Percentiles rank a stretch among this genome's conserved stretches.
phyloP scores from a whole-genome alignment of 176 grass and related monocot species.

The Cocos nucifera region DNA sequence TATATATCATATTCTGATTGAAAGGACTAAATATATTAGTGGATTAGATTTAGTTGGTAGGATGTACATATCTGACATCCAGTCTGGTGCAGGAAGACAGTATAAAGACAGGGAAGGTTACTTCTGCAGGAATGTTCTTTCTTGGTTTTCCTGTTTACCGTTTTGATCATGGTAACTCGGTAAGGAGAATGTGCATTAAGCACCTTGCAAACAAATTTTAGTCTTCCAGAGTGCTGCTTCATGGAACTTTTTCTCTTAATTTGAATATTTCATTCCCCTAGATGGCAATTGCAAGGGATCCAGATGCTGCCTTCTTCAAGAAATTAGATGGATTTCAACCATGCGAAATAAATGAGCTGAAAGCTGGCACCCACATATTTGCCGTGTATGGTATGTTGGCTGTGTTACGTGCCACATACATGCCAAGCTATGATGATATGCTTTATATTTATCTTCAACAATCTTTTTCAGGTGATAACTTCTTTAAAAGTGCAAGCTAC shows the following conservation, averaged over 20 bases:
- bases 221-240: conserved; percentile 10
- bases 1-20: too few species aligned
- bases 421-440: background rate
- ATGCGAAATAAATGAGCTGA: conserved; percentile 97
- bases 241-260: conserved; percentile 1
- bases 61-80: conserved; percentile 16
- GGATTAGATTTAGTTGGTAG: conserved; percentile 9
- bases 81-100: conserved; percentile 68
- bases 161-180: conserved; percentile 66
- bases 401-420: background rate
- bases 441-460: conserved; percentile 6
- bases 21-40: background rate
- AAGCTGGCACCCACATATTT: conserved; percentile 91
- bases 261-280: conserved; percentile 32
- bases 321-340: conserved; percentile 93
- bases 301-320: conserved; percentile 91
- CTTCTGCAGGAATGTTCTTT: conserved; percentile 83
- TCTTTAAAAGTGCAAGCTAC: conserved; percentile 91
- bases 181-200: conserved; percentile 17
- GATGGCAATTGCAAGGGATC: conserved; percentile 66
- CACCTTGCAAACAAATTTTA: conserved; percentile 3
- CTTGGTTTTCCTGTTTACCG: conserved; percentile 89
- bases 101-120: conserved; percentile 65
- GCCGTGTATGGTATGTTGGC: conserved; percentile 75
- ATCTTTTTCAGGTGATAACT: conserved; percentile 77